Percentiles rank a stretch among this genome's conserved stretches.
Evolutionary conservation across 345 rosid genomes (phyloP).

Genomic region (Eucalyptus fibrosa): DNA sequence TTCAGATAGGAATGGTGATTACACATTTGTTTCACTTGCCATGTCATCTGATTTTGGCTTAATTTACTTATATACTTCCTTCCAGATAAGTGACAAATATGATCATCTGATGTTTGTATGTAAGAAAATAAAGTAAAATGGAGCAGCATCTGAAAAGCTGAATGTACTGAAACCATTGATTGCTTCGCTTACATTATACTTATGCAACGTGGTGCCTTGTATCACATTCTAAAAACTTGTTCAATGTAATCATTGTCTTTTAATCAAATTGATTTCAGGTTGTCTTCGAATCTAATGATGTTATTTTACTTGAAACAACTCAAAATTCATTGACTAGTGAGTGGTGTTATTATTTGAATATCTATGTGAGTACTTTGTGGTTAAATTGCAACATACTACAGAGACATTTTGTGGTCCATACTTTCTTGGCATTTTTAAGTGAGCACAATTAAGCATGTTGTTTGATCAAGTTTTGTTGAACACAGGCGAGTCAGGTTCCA

Average conservation of each 20-base stretch:
- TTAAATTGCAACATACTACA: background rate
- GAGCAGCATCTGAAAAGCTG: background rate
- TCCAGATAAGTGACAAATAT: background rate
- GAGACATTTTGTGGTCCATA: background rate
- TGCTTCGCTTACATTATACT: background rate
- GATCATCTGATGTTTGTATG: background rate
- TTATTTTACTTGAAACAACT: background rate
- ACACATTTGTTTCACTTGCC: background rate
- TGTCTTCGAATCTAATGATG: background rate
- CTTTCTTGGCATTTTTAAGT: background rate
- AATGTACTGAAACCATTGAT: background rate
- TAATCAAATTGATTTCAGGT: background rate
- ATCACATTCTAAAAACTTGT: background rate
- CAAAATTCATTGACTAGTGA: background rate
- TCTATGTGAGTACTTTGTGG: background rate
- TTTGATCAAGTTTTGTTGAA: background rate
- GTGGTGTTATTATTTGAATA: background rate
- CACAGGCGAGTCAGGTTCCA: background rate
- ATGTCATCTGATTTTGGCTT: background rate
- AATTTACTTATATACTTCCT: background rate
- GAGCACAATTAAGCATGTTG: background rate
- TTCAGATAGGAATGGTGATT: slow-evolving; percentile 31
- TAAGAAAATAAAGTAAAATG: background rate
- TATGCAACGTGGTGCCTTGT: background rate
- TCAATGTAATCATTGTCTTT: background rate